A percentile compares a stretch with the other conserved stretches of the same genome.
Conservation (phyloP, 768 basidiomycete species). For the Xerocomus spinulosus region DNA sequence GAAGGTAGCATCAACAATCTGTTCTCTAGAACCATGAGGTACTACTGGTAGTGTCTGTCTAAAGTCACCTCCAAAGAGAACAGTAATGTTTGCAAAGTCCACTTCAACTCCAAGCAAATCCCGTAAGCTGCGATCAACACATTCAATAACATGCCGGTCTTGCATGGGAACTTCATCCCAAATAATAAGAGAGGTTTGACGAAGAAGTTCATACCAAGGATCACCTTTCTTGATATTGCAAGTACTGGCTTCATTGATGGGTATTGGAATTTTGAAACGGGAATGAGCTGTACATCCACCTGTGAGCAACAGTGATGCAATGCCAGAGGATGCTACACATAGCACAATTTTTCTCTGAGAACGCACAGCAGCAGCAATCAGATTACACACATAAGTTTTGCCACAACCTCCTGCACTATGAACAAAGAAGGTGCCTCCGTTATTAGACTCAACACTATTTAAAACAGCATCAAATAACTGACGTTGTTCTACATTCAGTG, state of each 20-base stretch:
- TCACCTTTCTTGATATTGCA: conserved; percentile 35
- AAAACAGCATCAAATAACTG: background rate
- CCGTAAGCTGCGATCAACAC: conserved; percentile 35
- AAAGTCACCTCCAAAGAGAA: conserved; percentile 49
- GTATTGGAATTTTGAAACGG: conserved; percentile 44
- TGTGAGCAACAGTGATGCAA: conserved; percentile 30
- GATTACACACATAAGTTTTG: background rate
- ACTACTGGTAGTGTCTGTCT: conserved; percentile 46
- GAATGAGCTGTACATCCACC: conserved; percentile 48
- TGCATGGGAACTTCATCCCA: background rate
- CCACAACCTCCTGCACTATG: background rate
- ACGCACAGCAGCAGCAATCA: background rate
- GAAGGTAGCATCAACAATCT: background rate
- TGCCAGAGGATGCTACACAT: background rate
- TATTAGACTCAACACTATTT: background rate
- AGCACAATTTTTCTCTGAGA: background rate
- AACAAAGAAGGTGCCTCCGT: background rate
- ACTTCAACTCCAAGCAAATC: conserved; percentile 29
- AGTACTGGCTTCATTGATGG: conserved; percentile 22
- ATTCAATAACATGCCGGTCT: conserved; percentile 32
- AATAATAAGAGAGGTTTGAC: conserved; percentile 32
- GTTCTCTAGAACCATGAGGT: conserved; percentile 30
- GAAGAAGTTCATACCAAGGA: conserved; percentile 32
- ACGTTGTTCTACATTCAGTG: background rate
- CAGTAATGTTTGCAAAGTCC: conserved; percentile 42